phyloP scores from a whole-genome alignment of 371 early-diverging fungal species.

The Rhizopus stolonifer region DNA sequence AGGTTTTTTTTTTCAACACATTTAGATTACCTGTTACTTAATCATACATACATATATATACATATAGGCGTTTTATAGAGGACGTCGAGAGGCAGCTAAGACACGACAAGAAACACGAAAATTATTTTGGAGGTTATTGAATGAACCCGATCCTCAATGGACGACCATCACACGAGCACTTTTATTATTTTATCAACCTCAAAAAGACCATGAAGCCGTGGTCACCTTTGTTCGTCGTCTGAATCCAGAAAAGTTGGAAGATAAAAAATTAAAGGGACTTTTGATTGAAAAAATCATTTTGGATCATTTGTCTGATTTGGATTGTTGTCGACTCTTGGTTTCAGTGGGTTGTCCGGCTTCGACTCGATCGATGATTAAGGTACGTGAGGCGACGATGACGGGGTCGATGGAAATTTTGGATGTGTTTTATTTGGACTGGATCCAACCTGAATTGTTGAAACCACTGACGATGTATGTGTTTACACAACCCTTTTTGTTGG shows the following conservation, averaged over 20 bases:
- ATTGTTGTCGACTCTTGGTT: slow-evolving; percentile 1
- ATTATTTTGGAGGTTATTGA: slow-evolving; percentile 8
- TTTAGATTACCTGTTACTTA: no score
- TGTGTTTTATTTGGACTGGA: slow-evolving; percentile 1
- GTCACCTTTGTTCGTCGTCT: background rate
- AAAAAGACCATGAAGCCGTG: slow-evolving; percentile 1
- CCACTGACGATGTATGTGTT: slow-evolving; percentile 9
- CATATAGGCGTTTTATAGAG: slow-evolving; percentile 43
- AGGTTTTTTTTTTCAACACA: slow-evolving; percentile 40
- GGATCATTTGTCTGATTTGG: background rate
- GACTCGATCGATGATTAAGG: background rate
- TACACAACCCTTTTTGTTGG: slow-evolving; percentile 27
- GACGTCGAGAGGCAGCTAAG: slow-evolving; percentile 26
- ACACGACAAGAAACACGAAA: slow-evolving; percentile 9
- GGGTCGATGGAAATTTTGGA: background rate
- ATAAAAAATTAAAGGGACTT: slow-evolving; percentile 2
- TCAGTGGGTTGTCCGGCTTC: background rate
- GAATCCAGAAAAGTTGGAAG: slow-evolving; percentile 1
- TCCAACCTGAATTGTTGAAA: background rate
- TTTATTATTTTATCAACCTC: slow-evolving; percentile 16
- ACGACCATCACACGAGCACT: slow-evolving; percentile 15
- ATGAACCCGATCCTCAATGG: background rate
- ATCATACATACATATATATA: background rate
- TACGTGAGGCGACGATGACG: background rate
- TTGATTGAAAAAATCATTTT: slow-evolving; percentile 25